Evolutionary conservation across 75 land plant species (phyloP).

Genomic region (Pinus taeda): DNA sequence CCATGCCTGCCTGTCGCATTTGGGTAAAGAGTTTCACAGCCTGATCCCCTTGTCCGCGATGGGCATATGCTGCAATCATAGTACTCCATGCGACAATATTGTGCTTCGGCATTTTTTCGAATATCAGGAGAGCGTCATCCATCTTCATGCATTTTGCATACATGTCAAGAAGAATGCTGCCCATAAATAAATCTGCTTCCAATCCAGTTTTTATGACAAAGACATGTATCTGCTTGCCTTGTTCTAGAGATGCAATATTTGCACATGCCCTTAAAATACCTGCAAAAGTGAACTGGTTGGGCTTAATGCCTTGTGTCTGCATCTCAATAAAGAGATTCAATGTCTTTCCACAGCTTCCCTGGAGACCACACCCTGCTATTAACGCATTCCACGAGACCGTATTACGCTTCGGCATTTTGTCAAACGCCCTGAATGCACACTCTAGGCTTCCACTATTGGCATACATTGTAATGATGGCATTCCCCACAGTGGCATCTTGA

Average conservation of each 20-base stretch:
- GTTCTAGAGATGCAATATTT: constrained; percentile 16
- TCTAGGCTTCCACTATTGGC: constrained; percentile 22
- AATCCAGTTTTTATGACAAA: constrained; percentile 32
- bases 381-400: constrained; percentile 34
- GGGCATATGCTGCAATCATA: constrained; percentile 44
- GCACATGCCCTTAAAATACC: constrained; percentile 43
- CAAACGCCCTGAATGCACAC: constrained; percentile 27
- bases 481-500: constrained; percentile 7
- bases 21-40: constrained; percentile 36
- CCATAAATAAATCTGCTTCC: constrained; percentile 38
- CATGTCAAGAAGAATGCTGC: constrained; percentile 43
- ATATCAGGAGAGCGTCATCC: constrained; percentile 34
- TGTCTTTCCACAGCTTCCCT: constrained; percentile 20
- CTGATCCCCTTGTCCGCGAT: constrained; percentile 28
- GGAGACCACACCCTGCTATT: constrained; percentile 33
- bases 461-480: constrained; percentile 45
- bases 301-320: constrained; percentile 34
- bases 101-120: constrained; percentile 23
- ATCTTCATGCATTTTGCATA: constrained; percentile 29
- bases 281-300: constrained; percentile 47
- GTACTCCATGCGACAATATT: constrained; percentile 53
- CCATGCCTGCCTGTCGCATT: constrained; percentile 22
- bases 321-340: constrained; percentile 37
- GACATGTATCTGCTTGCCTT: constrained; percentile 55
- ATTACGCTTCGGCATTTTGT: constrained; percentile 19